Evolutionary conservation across 2,329 filamentous ascomycete genomes (phyloP).

Genomic region (Venturia effusa): DNA sequence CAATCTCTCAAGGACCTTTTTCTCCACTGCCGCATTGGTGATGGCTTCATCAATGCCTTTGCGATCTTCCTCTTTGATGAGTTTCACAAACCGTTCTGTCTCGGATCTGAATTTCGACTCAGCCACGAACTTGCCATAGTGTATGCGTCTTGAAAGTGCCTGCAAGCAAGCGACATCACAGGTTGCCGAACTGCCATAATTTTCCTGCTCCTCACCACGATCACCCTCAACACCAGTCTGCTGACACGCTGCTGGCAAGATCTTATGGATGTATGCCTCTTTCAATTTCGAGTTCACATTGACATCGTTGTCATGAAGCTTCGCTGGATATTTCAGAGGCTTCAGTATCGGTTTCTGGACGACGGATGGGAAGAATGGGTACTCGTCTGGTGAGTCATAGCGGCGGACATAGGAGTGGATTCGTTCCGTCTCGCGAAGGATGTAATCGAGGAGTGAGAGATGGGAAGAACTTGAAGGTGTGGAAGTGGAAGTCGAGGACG

Average conservation of each 20-base stretch:
- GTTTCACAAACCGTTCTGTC: constrained; percentile 62
- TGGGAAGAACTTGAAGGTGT: constrained; percentile 31
- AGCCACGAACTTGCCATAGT: constrained; percentile 97
- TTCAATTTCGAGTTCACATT: constrained; percentile 87
- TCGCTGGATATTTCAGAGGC: constrained; percentile 74
- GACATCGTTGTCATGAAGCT: constrained; percentile 80
- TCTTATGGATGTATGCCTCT: constrained; percentile 67
- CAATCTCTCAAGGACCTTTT: constrained; percentile 79
- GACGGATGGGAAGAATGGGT: constrained; percentile 85
- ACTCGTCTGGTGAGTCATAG: constrained; percentile 93
- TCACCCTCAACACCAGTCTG: constrained; percentile 75
- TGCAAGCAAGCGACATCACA: constrained; percentile 87
- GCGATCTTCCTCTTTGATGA: constrained; percentile 74
- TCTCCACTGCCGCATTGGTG: constrained; percentile 79
- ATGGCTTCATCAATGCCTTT: constrained; percentile 80
- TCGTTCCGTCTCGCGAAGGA: constrained; percentile 78
- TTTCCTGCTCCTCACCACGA: constrained; percentile 76
- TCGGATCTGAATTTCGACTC: constrained; percentile 89
- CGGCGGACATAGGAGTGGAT: constrained; percentile 88
- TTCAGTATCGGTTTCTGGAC: constrained; percentile 75
- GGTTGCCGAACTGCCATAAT: constrained; percentile 87
- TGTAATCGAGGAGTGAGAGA: constrained; percentile 87
- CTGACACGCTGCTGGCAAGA: constrained; percentile 76
- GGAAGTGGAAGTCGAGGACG: constrained; percentile 30
- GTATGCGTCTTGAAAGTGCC: constrained; percentile 78